Conservation (phyloP, 2,329 filamentous ascomycete species). For the Biscogniauxia sp. region DNA sequence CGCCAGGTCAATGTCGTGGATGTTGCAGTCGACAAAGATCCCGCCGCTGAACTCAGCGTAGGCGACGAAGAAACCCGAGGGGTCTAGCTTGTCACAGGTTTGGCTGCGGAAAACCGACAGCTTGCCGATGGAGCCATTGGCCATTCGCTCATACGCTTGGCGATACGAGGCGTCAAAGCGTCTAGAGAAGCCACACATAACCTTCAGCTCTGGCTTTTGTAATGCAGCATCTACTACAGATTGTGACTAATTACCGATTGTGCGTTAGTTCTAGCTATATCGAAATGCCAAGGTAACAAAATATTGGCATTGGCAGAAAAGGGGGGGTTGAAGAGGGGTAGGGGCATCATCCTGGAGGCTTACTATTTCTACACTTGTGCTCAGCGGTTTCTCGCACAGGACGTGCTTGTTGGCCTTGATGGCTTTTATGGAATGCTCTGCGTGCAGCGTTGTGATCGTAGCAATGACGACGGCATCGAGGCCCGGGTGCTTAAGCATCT, state of each 20-base stretch:
- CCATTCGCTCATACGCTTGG: conserved; percentile 53
- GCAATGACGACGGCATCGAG: conserved; percentile 42
- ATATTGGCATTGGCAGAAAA: background rate
- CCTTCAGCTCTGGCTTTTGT: conserved; percentile 56
- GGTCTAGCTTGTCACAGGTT: conserved; percentile 66
- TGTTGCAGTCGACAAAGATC: conserved; percentile 69
- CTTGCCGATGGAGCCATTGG: conserved; percentile 54
- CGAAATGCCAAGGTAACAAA: no score
- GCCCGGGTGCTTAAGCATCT: conserved; percentile 42
- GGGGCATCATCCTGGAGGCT: conserved; percentile 23
- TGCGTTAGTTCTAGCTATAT: background rate
- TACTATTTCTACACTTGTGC: conserved; percentile 58
- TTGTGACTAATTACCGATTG: conserved; percentile 46
- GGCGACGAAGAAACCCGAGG: conserved; percentile 64
- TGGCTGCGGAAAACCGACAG: conserved; percentile 62
- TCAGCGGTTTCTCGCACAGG: conserved; percentile 59
- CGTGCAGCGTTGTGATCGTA: conserved; percentile 51
- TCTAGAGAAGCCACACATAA: conserved; percentile 65
- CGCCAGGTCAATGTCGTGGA: conserved; percentile 67
- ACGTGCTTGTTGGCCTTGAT: conserved; percentile 55
- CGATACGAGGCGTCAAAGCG: conserved; percentile 67
- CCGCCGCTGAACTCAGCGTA: conserved; percentile 65
- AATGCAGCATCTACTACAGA: conserved; percentile 51
- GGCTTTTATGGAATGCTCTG: conserved; percentile 55
- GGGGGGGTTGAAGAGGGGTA: background rate